Conservation (phyloP, 2,329 filamentous ascomycete species). For the Daldinia sp. region DNA sequence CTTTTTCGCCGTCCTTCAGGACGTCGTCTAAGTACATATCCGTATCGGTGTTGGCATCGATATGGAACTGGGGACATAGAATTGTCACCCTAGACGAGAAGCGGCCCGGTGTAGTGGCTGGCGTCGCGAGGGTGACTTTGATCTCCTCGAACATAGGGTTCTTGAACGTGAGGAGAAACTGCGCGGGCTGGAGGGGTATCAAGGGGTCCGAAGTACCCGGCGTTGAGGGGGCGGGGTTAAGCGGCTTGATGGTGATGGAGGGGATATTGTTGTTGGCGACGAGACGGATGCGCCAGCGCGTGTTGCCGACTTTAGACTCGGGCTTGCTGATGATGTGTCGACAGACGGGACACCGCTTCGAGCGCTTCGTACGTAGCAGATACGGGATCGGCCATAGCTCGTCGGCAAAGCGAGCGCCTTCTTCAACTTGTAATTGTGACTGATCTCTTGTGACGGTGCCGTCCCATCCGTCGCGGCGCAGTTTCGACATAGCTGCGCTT, state of each 20-base stretch:
- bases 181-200: slow-evolving; percentile 67
- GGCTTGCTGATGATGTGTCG: slow-evolving; percentile 96
- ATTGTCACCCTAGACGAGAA: slow-evolving; percentile 86
- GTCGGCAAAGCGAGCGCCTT: slow-evolving; percentile 69
- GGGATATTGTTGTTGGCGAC: slow-evolving; percentile 91
- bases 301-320: slow-evolving; percentile 87
- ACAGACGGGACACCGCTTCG: slow-evolving; percentile 91
- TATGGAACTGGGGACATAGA: slow-evolving; percentile 91
- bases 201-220: slow-evolving; percentile 49
- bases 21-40: slow-evolving; percentile 87
- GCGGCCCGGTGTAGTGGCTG: slow-evolving; percentile 77
- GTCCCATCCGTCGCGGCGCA: slow-evolving; percentile 69
- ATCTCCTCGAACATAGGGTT: slow-evolving; percentile 95
- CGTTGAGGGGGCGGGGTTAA: slow-evolving; percentile 48
- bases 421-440: slow-evolving; percentile 57
- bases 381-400: slow-evolving; percentile 84
- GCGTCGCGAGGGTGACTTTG: slow-evolving; percentile 86
- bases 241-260: slow-evolving; percentile 74
- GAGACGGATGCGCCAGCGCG: slow-evolving; percentile 90
- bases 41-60: slow-evolving; percentile 88
- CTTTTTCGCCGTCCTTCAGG: slow-evolving; percentile 63
- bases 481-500: slow-evolving; percentile 64
- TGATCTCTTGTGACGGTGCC: slow-evolving; percentile 63
- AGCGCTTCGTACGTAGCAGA: slow-evolving; percentile 87
- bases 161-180: slow-evolving; percentile 88